Evolutionary conservation across 495 filamentous ascomycete species (phyloP).

Genomic region (Penicillium paxilli): DNA sequence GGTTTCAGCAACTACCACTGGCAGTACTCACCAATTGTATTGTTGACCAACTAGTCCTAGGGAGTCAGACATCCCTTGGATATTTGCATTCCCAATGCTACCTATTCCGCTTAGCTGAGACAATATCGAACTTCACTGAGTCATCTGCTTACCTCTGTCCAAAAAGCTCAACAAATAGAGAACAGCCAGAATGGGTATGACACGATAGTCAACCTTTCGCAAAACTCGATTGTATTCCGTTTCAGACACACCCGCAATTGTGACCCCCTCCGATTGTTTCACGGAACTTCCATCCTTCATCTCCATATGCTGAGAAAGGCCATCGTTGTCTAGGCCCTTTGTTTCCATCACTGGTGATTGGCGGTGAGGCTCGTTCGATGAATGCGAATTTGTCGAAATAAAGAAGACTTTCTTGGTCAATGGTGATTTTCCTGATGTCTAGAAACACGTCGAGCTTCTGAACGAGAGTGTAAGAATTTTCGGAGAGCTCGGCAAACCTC

Average conservation of each 20-base stretch:
- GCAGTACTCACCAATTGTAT: conserved; percentile 8
- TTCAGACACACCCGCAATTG: neutral
- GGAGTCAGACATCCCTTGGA: conserved; percentile 4
- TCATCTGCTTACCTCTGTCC: neutral
- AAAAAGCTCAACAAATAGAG: conserved; percentile 11
- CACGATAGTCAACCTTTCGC: conserved; percentile 10
- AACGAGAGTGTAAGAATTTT: neutral
- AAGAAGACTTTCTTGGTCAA: too few relatives aligned
- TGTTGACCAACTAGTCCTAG: conserved; percentile 8
- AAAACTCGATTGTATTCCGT: conserved; percentile 3
- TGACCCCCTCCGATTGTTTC: neutral
- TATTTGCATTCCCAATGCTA: conserved; percentile 13
- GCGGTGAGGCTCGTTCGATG: neutral
- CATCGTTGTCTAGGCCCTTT: neutral
- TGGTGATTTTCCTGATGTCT: too few relatives aligned
- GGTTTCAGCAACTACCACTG: too few relatives aligned
- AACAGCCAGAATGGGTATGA: conserved; percentile 9
- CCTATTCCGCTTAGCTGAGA: neutral
- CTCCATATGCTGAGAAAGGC: neutral
- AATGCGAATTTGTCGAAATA: too few relatives aligned
- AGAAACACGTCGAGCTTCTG: too few relatives aligned
- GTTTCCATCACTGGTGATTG: neutral
- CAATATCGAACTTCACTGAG: neutral
- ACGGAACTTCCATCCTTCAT: neutral
- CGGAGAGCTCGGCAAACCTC: too few relatives aligned